These are phyloP conservation scores for Trichoderma simmonsii DNA, from an alignment of 2,329 filamentous ascomycete species.

Conservation along the genomic window DNA sequence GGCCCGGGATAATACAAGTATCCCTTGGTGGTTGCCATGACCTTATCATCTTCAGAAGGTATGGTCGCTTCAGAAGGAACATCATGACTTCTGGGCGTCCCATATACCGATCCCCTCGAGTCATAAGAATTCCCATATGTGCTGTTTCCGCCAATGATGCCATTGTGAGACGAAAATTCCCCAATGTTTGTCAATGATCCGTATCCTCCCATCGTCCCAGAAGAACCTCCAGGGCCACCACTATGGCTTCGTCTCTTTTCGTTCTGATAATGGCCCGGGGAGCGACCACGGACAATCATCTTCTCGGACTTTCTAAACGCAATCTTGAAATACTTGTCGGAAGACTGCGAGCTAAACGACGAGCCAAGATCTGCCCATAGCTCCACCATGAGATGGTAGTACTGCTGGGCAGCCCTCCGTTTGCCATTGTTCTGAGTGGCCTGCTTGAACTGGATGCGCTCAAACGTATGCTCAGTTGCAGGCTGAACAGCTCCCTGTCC, in stretches of 20 bases:
- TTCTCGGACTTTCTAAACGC: slow-evolving; percentile 71
- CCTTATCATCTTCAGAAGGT: slow-evolving; percentile 49
- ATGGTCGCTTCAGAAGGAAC: slow-evolving; percentile 51
- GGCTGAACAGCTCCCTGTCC: slow-evolving; percentile 31
- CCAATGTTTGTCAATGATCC: slow-evolving; percentile 23
- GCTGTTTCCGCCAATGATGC: slow-evolving; percentile 8
- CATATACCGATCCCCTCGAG: slow-evolving; percentile 9
- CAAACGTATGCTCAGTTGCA: slow-evolving; percentile 64
- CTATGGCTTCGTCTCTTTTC: slow-evolving; percentile 65
- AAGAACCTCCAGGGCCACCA: slow-evolving; percentile 64
- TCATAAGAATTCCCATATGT: slow-evolving; percentile 9
- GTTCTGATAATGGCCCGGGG: slow-evolving; percentile 75
- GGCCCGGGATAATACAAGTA: slow-evolving; percentile 55
- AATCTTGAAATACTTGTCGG: slow-evolving; percentile 64
- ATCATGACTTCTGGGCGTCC: slow-evolving; percentile 43
- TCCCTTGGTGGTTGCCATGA: slow-evolving; percentile 46
- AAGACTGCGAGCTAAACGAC: slow-evolving; percentile 28
- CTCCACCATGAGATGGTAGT: slow-evolving; percentile 87
- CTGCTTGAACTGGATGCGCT: slow-evolving; percentile 91
- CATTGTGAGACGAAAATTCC: slow-evolving; percentile 27
- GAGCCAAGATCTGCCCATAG: slow-evolving; percentile 67
- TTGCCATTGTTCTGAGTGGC: slow-evolving; percentile 94
- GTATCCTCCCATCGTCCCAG: slow-evolving; percentile 55
- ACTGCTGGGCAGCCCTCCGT: slow-evolving; percentile 83
- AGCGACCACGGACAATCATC: slow-evolving; percentile 83